phyloP scores from a whole-genome alignment of 2,329 filamentous ascomycete species.

The Stenocarpella maydis region DNA sequence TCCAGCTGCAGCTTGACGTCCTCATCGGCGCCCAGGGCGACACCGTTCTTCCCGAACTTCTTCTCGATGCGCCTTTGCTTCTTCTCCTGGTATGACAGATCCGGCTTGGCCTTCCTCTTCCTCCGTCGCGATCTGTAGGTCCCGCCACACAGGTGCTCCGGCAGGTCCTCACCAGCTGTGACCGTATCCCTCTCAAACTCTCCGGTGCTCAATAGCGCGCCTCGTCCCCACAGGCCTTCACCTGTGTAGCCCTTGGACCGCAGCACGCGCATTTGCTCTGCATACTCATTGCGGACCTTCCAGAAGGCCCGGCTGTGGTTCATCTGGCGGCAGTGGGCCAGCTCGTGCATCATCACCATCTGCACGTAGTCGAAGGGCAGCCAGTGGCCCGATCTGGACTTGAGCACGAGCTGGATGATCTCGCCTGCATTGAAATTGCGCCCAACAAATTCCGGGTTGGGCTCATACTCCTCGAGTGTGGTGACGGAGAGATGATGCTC shows the following conservation, averaged over 20 bases:
- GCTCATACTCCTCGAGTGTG: constrained; percentile 81
- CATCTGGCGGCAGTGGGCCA: constrained; percentile 91
- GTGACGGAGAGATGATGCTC: constrained; percentile 70
- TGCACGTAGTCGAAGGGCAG: constrained; percentile 84
- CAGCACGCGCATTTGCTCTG: constrained; percentile 72
- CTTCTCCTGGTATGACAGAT: constrained; percentile 73
- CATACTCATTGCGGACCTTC: constrained; percentile 78
- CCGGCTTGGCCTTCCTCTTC: constrained; percentile 61
- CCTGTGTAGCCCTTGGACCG: constrained; percentile 78
- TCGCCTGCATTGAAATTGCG: constrained; percentile 93
- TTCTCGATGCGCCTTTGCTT: constrained; percentile 76
- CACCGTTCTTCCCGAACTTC: constrained; percentile 78
- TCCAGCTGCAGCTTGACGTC: constrained; percentile 72
- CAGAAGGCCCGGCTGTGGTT: constrained; percentile 86
- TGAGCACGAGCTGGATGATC: constrained; percentile 84
- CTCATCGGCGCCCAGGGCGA: constrained; percentile 74
- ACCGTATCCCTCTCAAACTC: constrained; percentile 64
- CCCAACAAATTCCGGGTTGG: constrained; percentile 84
- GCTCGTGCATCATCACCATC: constrained; percentile 95
- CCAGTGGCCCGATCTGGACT: constrained; percentile 73
- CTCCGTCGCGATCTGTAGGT: constrained; percentile 70
- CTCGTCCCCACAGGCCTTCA: constrained; percentile 84
- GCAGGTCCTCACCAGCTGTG: constrained; percentile 62
- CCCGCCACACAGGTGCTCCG: constrained; percentile 81
- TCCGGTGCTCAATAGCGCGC: constrained; percentile 68